Percentiles rank a stretch among this genome's conserved stretches.
Conservation (phyloP, 768 basidiomycete genomes). For the Lactarius indigo region DNA sequence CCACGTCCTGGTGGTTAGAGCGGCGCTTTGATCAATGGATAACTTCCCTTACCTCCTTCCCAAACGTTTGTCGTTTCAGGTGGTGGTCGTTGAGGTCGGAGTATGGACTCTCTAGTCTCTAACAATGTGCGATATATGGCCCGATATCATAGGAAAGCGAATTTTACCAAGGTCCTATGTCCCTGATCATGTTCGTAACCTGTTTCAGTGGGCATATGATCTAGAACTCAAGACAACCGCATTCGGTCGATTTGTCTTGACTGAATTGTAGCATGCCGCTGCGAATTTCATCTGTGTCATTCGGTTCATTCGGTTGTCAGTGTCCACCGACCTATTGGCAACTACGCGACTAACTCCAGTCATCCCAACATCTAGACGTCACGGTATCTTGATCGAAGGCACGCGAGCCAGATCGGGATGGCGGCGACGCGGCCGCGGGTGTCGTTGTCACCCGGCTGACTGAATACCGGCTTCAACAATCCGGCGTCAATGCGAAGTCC, state of each 20-base stretch:
- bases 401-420: conserved; percentile 34
- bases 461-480: neutral
- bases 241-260: neutral
- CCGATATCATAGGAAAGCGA: neutral
- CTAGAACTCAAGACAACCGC: neutral
- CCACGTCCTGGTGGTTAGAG: neutral
- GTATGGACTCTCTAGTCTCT: neutral
- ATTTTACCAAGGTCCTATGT: neutral
- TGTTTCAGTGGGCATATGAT: neutral
- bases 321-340: neutral
- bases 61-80: neutral
- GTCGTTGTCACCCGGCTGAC: neutral
- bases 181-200: neutral
- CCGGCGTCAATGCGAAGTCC: neutral
- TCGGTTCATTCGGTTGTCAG: neutral
- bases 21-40: neutral
- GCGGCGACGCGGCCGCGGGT: conserved; percentile 35
- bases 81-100: neutral
- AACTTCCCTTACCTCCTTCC: neutral
- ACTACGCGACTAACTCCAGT: neutral
- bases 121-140: neutral
- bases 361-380: neutral
- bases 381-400: conserved; percentile 35
- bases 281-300: neutral
- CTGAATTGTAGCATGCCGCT: neutral